Percentiles rank a stretch among this genome's conserved stretches.
These are phyloP conservation scores for Metschnikowia corniflorae DNA, from an alignment of 805 yeast species.

Conservation along the genomic window DNA sequence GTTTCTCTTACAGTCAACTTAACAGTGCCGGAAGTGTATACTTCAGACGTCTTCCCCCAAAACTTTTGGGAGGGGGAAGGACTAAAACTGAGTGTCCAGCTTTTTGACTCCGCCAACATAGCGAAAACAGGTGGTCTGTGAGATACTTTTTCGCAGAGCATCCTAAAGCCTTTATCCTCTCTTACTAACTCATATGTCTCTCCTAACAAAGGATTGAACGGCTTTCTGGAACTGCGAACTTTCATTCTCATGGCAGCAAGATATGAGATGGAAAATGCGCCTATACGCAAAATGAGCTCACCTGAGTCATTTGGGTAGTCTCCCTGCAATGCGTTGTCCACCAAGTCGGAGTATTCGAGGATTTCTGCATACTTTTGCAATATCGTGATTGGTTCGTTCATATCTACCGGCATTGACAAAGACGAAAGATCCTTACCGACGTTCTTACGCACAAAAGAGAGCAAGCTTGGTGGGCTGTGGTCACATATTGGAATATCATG, in stretches of 20 bases:
- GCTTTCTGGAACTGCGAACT: slow-evolving; percentile 77
- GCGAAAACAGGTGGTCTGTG: slow-evolving; percentile 91
- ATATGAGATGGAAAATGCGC: slow-evolving; percentile 78
- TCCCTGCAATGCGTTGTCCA: slow-evolving; percentile 57
- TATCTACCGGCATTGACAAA: slow-evolving; percentile 89
- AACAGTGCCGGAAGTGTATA: slow-evolving; percentile 69
- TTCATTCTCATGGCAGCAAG: slow-evolving; percentile 70
- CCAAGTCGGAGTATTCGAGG: slow-evolving; percentile 68
- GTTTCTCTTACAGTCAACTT: slow-evolving; percentile 52
- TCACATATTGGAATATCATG: slow-evolving; percentile 54
- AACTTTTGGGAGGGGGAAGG: slow-evolving; percentile 79
- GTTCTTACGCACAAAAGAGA: slow-evolving; percentile 78
- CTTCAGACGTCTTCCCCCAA: slow-evolving; percentile 92
- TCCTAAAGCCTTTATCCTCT: slow-evolving; percentile 72
- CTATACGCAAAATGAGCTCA: slow-evolving; percentile 61
- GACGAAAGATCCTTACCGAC: slow-evolving; percentile 88
- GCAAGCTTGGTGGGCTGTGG: slow-evolving; percentile 75
- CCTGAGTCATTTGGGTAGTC: slow-evolving; percentile 44
- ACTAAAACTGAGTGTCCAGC: slow-evolving; percentile 68
- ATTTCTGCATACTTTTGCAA: slow-evolving; percentile 77
- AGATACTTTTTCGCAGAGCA: slow-evolving; percentile 78
- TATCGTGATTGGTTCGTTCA: slow-evolving; percentile 87
- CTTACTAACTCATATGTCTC: slow-evolving; percentile 90
- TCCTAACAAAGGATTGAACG: slow-evolving; percentile 91
- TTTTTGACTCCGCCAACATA: slow-evolving; percentile 62